Evolutionary conservation across 768 basidiomycete genomes (phyloP).

Genomic region (Austroboletus eburneus): DNA sequence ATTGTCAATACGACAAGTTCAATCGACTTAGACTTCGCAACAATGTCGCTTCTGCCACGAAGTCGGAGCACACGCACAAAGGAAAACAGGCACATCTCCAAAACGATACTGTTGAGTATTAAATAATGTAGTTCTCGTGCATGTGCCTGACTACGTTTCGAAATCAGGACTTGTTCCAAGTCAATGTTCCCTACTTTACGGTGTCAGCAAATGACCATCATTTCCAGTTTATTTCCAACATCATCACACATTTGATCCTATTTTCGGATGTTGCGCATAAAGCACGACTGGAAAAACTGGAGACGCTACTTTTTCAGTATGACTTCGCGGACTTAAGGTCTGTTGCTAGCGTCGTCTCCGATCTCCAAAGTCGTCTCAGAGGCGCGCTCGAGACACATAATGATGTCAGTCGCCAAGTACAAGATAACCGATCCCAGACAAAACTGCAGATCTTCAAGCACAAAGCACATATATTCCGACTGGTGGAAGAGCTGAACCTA

Average conservation of each 20-base stretch:
- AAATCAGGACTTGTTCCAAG: constrained; percentile 69
- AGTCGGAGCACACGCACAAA: constrained; percentile 32
- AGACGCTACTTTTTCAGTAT: constrained; percentile 80
- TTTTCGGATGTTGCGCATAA: constrained; percentile 87
- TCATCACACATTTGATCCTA: constrained; percentile 83
- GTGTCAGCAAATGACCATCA: constrained; percentile 81
- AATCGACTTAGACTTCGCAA: constrained; percentile 84
- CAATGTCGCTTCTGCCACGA: constrained; percentile 52
- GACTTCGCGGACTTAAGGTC: constrained; percentile 78
- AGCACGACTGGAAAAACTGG: constrained; percentile 69
- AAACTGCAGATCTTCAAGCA: constrained; percentile 60
- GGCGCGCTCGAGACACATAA: constrained; percentile 51
- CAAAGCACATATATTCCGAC: constrained; percentile 65
- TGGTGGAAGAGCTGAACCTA: constrained; percentile 75
- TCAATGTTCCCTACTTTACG: constrained; percentile 82
- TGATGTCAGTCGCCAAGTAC: constrained; percentile 36
- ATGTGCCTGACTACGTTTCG: constrained; percentile 8
- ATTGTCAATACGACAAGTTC: constrained; percentile 89
- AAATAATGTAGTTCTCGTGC: not conserved
- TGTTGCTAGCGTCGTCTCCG: constrained; percentile 65
- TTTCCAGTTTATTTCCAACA: constrained; percentile 80
- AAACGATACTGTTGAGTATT: constrained; percentile 54
- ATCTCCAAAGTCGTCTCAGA: constrained; percentile 71
- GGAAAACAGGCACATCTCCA: constrained; percentile 46
- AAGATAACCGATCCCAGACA: constrained; percentile 33